Percentiles rank a stretch among this genome's conserved stretches.
phyloP scores from a whole-genome alignment of 306 rosid species.

The Vicia faba region DNA sequence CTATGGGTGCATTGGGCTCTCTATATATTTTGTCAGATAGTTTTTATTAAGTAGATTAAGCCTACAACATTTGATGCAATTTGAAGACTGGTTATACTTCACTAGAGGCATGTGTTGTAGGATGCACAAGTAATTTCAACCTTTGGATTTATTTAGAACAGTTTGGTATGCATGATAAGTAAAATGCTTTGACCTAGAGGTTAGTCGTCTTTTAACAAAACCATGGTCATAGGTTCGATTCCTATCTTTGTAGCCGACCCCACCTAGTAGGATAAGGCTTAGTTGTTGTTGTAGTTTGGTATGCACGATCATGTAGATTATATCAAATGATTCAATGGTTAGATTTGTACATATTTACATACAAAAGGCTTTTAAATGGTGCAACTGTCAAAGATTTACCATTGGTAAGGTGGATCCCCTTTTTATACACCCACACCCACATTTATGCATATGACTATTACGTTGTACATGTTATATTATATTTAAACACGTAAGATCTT shows the following conservation, averaged over 20 bases:
- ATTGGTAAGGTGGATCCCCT: not conserved
- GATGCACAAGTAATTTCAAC: too few species aligned
- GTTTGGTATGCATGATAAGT: not conserved
- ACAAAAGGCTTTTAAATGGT: not conserved
- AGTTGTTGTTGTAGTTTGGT: too few species aligned
- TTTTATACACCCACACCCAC: not conserved
- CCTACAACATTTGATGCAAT: too few species aligned
- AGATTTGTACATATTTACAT: not conserved
- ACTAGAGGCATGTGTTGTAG: too few species aligned
- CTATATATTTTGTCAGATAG: not conserved
- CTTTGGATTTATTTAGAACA: not conserved
- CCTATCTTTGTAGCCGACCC: too few species aligned
- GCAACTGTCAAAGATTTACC: not conserved
- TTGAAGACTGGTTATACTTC: too few species aligned
- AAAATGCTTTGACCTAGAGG: too few species aligned
- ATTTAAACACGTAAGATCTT: constrained; percentile 28
- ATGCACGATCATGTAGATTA: not conserved
- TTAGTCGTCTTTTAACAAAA: too few species aligned
- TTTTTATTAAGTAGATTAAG: too few species aligned
- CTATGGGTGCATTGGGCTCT: not conserved
- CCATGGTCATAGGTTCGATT: too few species aligned
- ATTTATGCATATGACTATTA: not conserved
- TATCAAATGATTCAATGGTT: not conserved
- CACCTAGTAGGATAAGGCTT: too few species aligned
- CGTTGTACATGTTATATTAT: constrained; percentile 29